Evolutionary conservation across 768 basidiomycete species (phyloP).

Genomic region (Lanmaoa pseudosensibilis): DNA sequence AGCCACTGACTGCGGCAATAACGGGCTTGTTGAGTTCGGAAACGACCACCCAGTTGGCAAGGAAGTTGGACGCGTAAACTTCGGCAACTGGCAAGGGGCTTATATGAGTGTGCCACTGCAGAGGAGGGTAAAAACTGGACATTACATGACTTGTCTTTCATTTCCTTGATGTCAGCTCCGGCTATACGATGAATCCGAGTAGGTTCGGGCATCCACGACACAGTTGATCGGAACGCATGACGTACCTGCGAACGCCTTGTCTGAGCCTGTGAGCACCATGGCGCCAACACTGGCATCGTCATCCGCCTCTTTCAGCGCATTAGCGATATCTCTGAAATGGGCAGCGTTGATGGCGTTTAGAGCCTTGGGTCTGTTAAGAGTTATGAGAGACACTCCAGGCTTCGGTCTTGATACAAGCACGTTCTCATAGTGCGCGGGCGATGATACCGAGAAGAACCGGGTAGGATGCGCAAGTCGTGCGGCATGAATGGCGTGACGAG

Average conservation of each 20-base stretch:
- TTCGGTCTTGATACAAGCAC: conserved; percentile 71
- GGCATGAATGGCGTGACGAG: conserved; percentile 7
- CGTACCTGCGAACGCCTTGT: conserved; percentile 90
- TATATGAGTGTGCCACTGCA: not conserved
- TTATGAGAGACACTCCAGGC: conserved; percentile 73
- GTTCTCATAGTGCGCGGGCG: conserved; percentile 51
- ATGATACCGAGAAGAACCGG: conserved; percentile 30
- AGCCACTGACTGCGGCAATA: conserved; percentile 95
- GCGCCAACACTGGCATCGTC: conserved; percentile 72
- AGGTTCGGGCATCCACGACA: not conserved
- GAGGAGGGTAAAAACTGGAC: conserved; percentile 18
- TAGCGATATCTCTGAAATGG: conserved; percentile 79
- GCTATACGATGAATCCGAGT: conserved; percentile 44
- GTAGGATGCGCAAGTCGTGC: not conserved
- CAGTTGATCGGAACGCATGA: not conserved
- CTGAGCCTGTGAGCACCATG: conserved; percentile 90
- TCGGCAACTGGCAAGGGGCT: conserved; percentile 59
- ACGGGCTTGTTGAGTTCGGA: conserved; percentile 83
- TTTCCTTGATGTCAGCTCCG: conserved; percentile 98
- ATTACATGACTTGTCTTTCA: conserved; percentile 94
- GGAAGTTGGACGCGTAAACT: conserved; percentile 82
- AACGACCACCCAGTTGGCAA: conserved; percentile 80
- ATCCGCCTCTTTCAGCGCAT: conserved; percentile 70
- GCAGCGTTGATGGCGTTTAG: conserved; percentile 85
- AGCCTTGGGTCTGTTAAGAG: conserved; percentile 86